Evolutionary conservation across 1,284 basidiomycete genomes (phyloP).

Genomic region (Sanghuangporus baumii): DNA sequence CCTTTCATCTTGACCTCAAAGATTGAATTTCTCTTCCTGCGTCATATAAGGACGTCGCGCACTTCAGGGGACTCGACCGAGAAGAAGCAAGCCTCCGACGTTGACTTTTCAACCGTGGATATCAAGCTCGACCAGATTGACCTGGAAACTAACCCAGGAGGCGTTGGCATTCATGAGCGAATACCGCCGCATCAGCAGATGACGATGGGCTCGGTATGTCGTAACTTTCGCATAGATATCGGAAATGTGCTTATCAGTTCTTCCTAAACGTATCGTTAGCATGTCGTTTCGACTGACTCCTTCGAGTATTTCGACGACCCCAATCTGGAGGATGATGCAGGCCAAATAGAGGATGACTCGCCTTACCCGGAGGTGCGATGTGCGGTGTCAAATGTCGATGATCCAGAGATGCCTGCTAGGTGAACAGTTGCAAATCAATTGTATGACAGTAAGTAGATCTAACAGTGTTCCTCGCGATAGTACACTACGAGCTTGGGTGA

Average conservation of each 20-base stretch:
- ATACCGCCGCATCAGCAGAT: constrained; percentile 1
- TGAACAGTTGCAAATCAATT: not conserved
- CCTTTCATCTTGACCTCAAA: not conserved
- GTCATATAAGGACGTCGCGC: not conserved
- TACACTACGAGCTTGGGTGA: constrained; percentile 32
- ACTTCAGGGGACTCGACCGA: constrained; percentile 10
- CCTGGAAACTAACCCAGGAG: constrained; percentile 10
- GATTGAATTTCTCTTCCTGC: not conserved
- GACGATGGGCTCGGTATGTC: constrained; percentile 13
- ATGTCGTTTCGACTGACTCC: constrained; percentile 7
- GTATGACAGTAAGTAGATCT: not conserved
- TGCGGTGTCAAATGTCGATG: constrained; percentile 21
- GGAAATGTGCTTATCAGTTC: not conserved
- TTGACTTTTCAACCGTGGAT: constrained; percentile 16
- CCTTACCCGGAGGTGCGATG: constrained; percentile 22
- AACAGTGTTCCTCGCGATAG: constrained; percentile 12
- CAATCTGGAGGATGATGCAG: constrained; percentile 16
- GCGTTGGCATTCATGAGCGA: constrained; percentile 5
- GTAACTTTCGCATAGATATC: not conserved
- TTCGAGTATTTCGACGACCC: constrained; percentile 16
- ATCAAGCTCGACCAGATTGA: constrained; percentile 17
- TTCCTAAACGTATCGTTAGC: not conserved
- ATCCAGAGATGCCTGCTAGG: constrained; percentile 8
- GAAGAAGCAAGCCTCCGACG: constrained; percentile 10
- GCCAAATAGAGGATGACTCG: constrained; percentile 18